Percentiles rank a stretch among this genome's conserved stretches.
These are phyloP conservation scores for Lachnellula subtilissima DNA, from an alignment of 2,329 filamentous ascomycete species.

Conservation along the genomic window DNA sequence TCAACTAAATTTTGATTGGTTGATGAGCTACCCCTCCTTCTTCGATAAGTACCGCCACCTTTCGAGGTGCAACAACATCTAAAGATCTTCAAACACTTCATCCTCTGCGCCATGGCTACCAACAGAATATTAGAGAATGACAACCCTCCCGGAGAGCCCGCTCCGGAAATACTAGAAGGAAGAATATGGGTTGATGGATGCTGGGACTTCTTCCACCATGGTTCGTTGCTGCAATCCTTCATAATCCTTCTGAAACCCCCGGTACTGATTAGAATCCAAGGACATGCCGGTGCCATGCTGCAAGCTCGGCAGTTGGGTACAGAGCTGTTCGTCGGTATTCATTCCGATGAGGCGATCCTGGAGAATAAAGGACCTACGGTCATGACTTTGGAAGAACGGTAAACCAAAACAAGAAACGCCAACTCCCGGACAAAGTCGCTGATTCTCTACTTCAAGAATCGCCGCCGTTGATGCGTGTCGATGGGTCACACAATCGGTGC, in stretches of 20 bases:
- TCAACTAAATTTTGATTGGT: not conserved
- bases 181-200: slow-evolving; percentile 98
- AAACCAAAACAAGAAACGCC: slow-evolving; percentile 29
- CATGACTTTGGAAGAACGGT: slow-evolving; percentile 89
- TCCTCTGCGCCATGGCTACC: not conserved
- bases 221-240: slow-evolving; percentile 40
- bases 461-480: slow-evolving; percentile 91
- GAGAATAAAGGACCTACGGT: slow-evolving; percentile 98
- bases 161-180: slow-evolving; percentile 45
- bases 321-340: slow-evolving; percentile 86
- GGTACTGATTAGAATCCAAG: slow-evolving; percentile 39
- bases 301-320: slow-evolving; percentile 88
- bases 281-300: slow-evolving; percentile 94
- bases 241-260: not conserved
- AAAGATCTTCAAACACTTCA: not conserved
- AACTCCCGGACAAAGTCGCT: slow-evolving; percentile 20
- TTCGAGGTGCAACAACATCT: not conserved
- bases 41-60: not conserved
- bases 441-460: slow-evolving; percentile 49
- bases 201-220: slow-evolving; percentile 99
- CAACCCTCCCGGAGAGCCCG: slow-evolving; percentile 26
- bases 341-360: slow-evolving; percentile 92
- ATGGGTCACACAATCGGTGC: slow-evolving; percentile 82
- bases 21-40: slow-evolving; percentile 1
- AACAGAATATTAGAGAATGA: slow-evolving; percentile 14